Evolutionary conservation across 306 rosid species (phyloP), one percentile per base, ranked within the genome.

Genomic region (Adenanthera pavonina): DNA sequence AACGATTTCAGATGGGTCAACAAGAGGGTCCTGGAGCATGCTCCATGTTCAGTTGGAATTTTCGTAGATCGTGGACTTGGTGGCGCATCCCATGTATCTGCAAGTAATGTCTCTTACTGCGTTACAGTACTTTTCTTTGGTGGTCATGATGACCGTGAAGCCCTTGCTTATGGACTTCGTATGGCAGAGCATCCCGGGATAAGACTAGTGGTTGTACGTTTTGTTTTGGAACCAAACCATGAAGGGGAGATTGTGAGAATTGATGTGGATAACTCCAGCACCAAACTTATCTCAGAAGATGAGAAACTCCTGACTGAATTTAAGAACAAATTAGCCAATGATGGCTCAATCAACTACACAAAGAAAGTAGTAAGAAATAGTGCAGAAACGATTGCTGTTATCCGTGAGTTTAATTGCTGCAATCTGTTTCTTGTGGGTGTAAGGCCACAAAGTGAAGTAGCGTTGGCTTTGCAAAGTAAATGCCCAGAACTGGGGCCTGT

Each of bases 141-240:
- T 11, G 98, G 98, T n/a, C 80, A 76, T 25, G 97, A 92, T 78
- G 98, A 94, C 76, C 79, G 89, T 3, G 97, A 92, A 82, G 94
- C 98, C 56, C 95, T 94, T 77, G 89, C 97, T 25, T 94, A 84
- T 48, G 97, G 94, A 62, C 44, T 43, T 38, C 91, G 92, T 15
- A 89, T 94, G 91, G 97, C 94, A 0, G 94, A 92, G 84, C 98
- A 94, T 86, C 97, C 98, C 14, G 98, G 98, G n/a, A 90, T 90
- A 56, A 85, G 60, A 43, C 54, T 94, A 77, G 77, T 33, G 38
- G 92, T 91, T 59, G 56, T 91, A 51, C 94, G 76, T 68, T 94
- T 92, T 81, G 43, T 86, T 5, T 73, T 68, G 19, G 87, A 86
- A 33, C 89, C 90, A 3, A 74, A 52, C 4, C 49, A 36, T 34